Evolutionary conservation across 345 rosid species (phyloP), one percentile per base, ranked within the genome.

Genomic region (Gossypium arboreum): DNA sequence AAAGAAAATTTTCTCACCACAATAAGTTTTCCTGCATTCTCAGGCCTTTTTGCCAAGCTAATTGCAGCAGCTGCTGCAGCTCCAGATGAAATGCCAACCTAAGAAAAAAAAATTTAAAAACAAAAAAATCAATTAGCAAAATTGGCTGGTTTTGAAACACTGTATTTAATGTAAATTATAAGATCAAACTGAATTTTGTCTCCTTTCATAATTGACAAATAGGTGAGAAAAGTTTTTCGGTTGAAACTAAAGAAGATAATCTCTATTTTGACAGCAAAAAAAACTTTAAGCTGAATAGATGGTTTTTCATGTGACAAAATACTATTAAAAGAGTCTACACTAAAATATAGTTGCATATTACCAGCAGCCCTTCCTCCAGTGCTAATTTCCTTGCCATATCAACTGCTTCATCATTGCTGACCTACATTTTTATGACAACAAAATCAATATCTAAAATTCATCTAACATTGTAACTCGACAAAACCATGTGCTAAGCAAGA

Each of bases 1-100:
- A 61, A 68, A 20, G 44, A 7, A 59, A 59, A 29, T 48, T 24
- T 27, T 18, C 90, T 92, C 79, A 94, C 98, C 75, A 80, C 78
- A 81, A 92, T 84, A 76, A 94, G 97, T 80, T 94, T 94, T 68
- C 98, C 97, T 2, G 93, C 86, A 84, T 94, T 92, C 80, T 91
- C 97, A 57, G 89, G 90, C 81, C 97, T 87, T 82, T 82, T 88
- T 11, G 92, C 98, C 56, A 94, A 83, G 78, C 88, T 80, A 59
- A 89, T 79, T 8, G 98, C 97, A 16, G 97, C 97, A n/a, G 88
- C 97, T 68, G 97, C 94, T 12, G 98, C 98, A 0, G 98, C 98
- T 83, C 98, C 97, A 52, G 97, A 92, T 57, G 98, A 94, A 47
- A 94, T 92, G 17, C 98, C 98, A 43, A 92, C 98, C 98, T 92